Base-by-base conservation (phyloP, 768 basidiomycete species). In the Russula vinacea region DNA sequence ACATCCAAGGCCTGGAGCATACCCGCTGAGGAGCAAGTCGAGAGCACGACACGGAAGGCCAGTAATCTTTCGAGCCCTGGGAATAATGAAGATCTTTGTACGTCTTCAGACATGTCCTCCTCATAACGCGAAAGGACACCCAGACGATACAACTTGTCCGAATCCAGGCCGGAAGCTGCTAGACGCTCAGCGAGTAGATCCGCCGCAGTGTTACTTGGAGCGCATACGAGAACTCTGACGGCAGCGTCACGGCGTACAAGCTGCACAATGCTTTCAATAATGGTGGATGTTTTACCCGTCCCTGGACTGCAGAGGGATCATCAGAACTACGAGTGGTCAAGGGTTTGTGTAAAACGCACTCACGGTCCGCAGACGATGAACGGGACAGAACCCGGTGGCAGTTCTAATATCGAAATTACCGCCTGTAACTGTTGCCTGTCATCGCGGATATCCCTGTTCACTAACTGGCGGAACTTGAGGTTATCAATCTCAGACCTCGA, bases 351-450 rank as follows among this genome's bases (percentile, higher is more conserved):
- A 13, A 19, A 22, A 29, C 33, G 2, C 1, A 74, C 84, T 71
- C 70, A 85, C 83, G 85, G 85, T n/a, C 85, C 86, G 71, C 83
- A 87, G 17, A 87, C 74, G 22, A 84, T 72, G 68, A 87, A 87
- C 0, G 85, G 86, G 1, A 77, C 70, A 8, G 80, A 77, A 0
- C 85, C 84, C 0, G 76, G 73, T 19, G 75, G 71, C 35, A 76
- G 78, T 35, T 73, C 67, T 7, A 79, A 70, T 47, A 87, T 83
- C 0, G 81, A 76, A 3, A 72, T 68, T 0, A 87, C 0, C 5
- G 84, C 81, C 60, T 76, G 76, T 7, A 79, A 66, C 65, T 86
- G 85, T 39, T 78, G 74, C 0, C 70, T 60, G 70, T 88, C 87
- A 0, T 67, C 64, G 0, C 72, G 71, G 49, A 89, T 78, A 11